Evolutionary conservation across 2,329 filamentous ascomycete genomes (phyloP), one percentile per base, ranked within the genome.

Genomic region (Neophaeococcomyces aloes): DNA sequence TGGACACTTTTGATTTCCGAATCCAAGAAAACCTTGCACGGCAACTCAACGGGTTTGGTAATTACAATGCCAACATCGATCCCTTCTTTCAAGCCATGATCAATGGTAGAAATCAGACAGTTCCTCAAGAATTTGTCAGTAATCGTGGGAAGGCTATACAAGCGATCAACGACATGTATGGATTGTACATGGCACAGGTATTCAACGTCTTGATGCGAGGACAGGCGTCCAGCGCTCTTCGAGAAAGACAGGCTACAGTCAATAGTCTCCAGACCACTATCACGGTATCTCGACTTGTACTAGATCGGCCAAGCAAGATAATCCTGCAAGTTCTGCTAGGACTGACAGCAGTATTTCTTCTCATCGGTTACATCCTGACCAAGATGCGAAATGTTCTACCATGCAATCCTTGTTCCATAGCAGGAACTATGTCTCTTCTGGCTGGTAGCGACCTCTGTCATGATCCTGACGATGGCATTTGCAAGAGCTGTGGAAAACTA

Each of bases 401-500:
- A 7, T 50, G 48, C 35, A 53, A 53, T 32, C 53, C 53, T 7
- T 49, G 47, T 35, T 51, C 50, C 11, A 41, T 54, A 5, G 53
- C 53, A 11, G 52, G 48, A 2, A 49, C 45, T 2, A 54, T 54
- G 52, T 47, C 51, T 17, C 50, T 56, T 21, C 45, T 56, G 7
- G 53, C 53, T 11, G 53, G 53, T 38, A 54, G 51, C 31, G 52
- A 56, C 18, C 47, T 55, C 11, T 49, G 45, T 29, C 41, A 55
- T 44, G 48, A 39, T 39, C 29, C 19, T 10, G 44, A 46, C n/a
- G 19, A 29, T 10, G 52, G 50, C 13, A 33, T 52, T 7, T 55
- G 51, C 36, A 51, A 55, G 38, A 52, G 53, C 42, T 55, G 53
- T 42, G 53, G 53, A 19, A 55, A 53, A 41, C 45, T 47, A 14